Percentiles rank a stretch among this genome's conserved stretches.
Conservation (phyloP, 192 early-diverging fungal species). For the Coemansia sp. region DNA sequence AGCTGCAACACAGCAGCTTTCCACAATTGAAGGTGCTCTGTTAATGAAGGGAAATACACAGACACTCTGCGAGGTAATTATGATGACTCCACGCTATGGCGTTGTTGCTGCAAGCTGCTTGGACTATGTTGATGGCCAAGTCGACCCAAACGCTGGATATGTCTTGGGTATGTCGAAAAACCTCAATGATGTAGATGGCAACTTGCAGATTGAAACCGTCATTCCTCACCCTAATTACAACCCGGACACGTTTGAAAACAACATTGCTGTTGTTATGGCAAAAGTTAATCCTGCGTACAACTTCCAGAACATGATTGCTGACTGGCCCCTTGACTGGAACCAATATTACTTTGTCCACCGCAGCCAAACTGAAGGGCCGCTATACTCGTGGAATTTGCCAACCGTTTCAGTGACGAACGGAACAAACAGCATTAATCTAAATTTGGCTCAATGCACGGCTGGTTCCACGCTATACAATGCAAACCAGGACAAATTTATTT, state of each 20-base stretch:
- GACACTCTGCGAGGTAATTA: constrained; percentile 14
- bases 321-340: constrained; percentile 14
- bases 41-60: constrained; percentile 8
- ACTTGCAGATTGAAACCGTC: not conserved
- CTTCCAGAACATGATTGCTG: constrained; percentile 9
- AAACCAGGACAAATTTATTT: constrained; percentile 15
- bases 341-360: constrained; percentile 9
- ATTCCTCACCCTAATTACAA: constrained; percentile 24
- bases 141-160: constrained; percentile 1
- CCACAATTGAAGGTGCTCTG: constrained; percentile 8
- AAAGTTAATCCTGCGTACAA: no score
- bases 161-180: constrained; percentile 1
- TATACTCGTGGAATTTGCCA: not conserved
- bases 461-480: constrained; percentile 7
- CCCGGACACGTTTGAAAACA: constrained; percentile 27
- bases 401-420: not conserved
- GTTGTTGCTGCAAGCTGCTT: constrained; percentile 32
- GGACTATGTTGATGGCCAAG: not conserved
- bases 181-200: not conserved
- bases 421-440: not conserved
- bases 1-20: not conserved
- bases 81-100: constrained; percentile 8
- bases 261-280: constrained; percentile 22
- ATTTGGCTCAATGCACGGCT: not conserved
- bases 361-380: not conserved